Evolutionary conservation across 1,284 basidiomycete genomes (phyloP), one percentile per base, ranked within the genome.

Genomic region (Cryptococcus floricola): DNA sequence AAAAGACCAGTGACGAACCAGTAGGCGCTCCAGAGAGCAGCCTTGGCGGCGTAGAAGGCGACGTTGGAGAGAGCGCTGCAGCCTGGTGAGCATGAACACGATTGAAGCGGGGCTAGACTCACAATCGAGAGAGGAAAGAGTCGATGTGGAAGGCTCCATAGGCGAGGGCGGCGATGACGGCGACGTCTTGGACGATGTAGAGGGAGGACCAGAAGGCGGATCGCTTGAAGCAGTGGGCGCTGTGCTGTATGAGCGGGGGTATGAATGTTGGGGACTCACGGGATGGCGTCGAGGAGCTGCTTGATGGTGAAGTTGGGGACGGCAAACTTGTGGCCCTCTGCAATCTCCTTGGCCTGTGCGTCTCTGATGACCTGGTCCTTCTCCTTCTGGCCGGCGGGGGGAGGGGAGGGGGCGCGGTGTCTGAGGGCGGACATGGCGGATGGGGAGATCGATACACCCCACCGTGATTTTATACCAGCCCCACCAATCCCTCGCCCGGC

Each of bases 181-280:
- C 69, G 58, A 86, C 76, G 74, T 98, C 94, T 82, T 85, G 87
- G 50, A 87, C 74, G 56, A 97, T 80, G 76, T 97, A 96, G 58
- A 83, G 67, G n/a, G 84, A 86, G 25, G 93, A 95, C 71, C 82
- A 82, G 71, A 95, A 66, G 1, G 91, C 87, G 1, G 91, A 95
- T 62, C 96, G 89, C 80, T 96, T 83, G 79, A 87, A 92, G 81
- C 95, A 98, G 79, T 95, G 92, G 5, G 88, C 74, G 12, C 92
- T 92, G 64, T 25, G 47, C 59, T 51, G 18, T 0, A 14, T 46
- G 18, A 27, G 44, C n/a, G 3, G 19, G 19, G 19, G n/a, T 37
- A 13, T 39, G 31, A 25, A n/a, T n/a, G n/a, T n/a, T n/a, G n/a
- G 13, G 2, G 34, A 71, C 75, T 67, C 71, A 92, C 90, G 92